A percentile compares a stretch with the other conserved stretches of the same genome.
These are phyloP conservation scores for Cyberlindnera americana DNA, from an alignment of 805 yeast genomes.

Conservation along the genomic window DNA sequence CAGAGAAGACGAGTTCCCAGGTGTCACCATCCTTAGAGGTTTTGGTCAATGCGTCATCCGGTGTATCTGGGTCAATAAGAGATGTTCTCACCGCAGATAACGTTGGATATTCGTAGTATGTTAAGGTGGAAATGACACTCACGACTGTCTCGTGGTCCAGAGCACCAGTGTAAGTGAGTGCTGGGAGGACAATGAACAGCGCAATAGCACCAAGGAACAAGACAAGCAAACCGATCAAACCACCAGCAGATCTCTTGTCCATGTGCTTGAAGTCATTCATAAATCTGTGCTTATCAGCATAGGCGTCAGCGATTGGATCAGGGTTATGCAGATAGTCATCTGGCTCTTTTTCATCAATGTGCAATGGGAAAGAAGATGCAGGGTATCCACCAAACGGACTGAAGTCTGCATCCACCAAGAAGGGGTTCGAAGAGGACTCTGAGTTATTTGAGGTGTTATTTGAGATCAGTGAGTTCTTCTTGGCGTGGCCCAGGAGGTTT, in stretches of 20 bases:
- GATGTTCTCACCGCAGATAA: constrained; percentile 48
- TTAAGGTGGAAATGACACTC: constrained; percentile 37
- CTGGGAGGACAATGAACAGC: constrained; percentile 80
- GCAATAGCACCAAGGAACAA: constrained; percentile 59
- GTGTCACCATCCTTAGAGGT: constrained; percentile 54
- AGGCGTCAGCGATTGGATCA: constrained; percentile 90
- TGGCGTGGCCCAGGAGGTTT: constrained; percentile 17
- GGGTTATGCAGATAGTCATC: constrained; percentile 97
- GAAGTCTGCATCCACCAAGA: constrained; percentile 56
- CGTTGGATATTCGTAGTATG: constrained; percentile 48
- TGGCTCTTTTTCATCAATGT: constrained; percentile 88
- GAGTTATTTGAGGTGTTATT: constrained; percentile 19
- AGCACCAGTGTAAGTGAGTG: constrained; percentile 76
- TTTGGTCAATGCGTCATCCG: constrained; percentile 44
- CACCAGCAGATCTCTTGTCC: constrained; percentile 61
- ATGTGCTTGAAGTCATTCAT: constrained; percentile 58
- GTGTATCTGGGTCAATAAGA: constrained; percentile 63
- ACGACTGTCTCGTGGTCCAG: constrained; percentile 28
- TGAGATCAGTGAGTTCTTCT: constrained; percentile 17
- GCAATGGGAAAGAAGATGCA: constrained; percentile 84
- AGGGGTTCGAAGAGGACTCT: constrained; percentile 35
- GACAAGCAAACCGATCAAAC: constrained; percentile 55
- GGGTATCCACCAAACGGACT: constrained; percentile 98
- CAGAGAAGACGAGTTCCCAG: constrained; percentile 83
- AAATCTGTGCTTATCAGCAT: constrained; percentile 69